Conservation (phyloP, 2,329 filamentous ascomycete genomes). For the Aspergillus quadricinctus region DNA sequence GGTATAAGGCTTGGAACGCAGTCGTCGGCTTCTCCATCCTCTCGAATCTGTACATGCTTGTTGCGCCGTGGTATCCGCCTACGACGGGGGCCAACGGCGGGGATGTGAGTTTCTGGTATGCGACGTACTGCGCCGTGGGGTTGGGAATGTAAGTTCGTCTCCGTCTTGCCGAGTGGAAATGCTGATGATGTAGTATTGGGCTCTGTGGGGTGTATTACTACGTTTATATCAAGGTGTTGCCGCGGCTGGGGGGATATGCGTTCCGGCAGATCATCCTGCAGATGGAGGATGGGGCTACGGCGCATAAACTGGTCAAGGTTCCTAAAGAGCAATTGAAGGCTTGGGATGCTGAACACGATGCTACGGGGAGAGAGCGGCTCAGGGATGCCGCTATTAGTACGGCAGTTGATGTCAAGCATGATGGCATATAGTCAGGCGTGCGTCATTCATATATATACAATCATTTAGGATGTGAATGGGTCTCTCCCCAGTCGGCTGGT, state of each 20-base stretch:
- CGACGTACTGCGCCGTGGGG: constrained; percentile 62
- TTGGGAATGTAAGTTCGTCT: constrained; percentile 55
- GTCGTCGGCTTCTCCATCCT: constrained; percentile 57
- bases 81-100: constrained; percentile 55
- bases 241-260: constrained; percentile 49
- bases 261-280: constrained; percentile 54
- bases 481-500: constrained; percentile 32
- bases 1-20: constrained; percentile 58
- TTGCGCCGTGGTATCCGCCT: constrained; percentile 70
- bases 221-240: constrained; percentile 55
- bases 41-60: constrained; percentile 58
- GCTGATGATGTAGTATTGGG: constrained; percentile 38
- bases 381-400: background rate
- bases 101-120: constrained; percentile 70
- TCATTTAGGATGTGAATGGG: constrained; percentile 16
- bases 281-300: constrained; percentile 47
- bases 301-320: constrained; percentile 53
- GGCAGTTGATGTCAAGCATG: background rate
- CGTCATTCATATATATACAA: background rate
- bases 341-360: constrained; percentile 61
- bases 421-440: background rate
- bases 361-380: constrained; percentile 21
- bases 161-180: background rate
- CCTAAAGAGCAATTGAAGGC: constrained; percentile 45
- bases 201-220: constrained; percentile 56